Conservation (phyloP, 2,329 filamentous ascomycete genomes). For the Penicillium sp. region DNA sequence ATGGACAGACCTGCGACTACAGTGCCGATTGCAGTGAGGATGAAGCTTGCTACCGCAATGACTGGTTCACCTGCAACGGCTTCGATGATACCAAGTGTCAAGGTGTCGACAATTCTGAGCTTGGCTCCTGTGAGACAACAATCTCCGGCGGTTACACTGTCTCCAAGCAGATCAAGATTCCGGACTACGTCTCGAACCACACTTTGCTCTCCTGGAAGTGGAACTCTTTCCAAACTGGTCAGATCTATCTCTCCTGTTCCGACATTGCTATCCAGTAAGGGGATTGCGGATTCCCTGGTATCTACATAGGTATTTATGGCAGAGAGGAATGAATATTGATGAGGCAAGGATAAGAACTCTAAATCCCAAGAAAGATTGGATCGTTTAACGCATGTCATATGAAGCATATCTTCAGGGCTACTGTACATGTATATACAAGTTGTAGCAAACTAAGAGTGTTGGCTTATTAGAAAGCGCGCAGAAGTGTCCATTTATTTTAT, state of each 20-base stretch:
- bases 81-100: conserved; percentile 33
- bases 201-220: conserved; percentile 55
- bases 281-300: background rate
- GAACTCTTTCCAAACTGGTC: conserved; percentile 57
- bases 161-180: conserved; percentile 53
- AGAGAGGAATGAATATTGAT: background rate
- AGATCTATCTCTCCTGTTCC: conserved; percentile 56
- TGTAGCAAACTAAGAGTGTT: background rate
- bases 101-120: conserved; percentile 48
- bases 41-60: conserved; percentile 51
- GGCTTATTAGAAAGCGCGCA: background rate
- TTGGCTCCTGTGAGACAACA: conserved; percentile 52
- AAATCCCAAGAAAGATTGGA: background rate
- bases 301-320: background rate
- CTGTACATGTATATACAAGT: background rate
- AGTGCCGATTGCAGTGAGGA: conserved; percentile 50
- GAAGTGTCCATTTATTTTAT: background rate
- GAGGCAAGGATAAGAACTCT: background rate
- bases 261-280: conserved; percentile 49
- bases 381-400: background rate
- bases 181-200: conserved; percentile 51
- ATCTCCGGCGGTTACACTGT: conserved; percentile 57
- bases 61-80: conserved; percentile 55
- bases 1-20: conserved; percentile 52
- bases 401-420: background rate